Evolutionary conservation across 2,329 filamentous ascomycete genomes (phyloP).

Genomic region (Claviceps arundinis): DNA sequence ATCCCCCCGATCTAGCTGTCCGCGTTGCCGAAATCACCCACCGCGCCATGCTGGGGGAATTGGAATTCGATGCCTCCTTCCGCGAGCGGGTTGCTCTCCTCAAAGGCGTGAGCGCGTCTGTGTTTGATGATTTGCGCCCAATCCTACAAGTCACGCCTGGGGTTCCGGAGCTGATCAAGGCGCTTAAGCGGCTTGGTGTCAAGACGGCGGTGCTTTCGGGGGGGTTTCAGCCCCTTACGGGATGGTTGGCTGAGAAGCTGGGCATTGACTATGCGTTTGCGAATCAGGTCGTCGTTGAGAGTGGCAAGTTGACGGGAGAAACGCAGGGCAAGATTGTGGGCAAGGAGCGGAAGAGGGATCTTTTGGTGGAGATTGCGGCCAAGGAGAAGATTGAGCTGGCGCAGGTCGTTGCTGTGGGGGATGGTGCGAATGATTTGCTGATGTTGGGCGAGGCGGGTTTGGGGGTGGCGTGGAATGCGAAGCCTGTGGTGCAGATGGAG

Average conservation of each 20-base stretch:
- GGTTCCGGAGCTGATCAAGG: conserved; percentile 58
- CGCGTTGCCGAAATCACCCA: conserved; percentile 81
- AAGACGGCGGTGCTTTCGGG: conserved; percentile 86
- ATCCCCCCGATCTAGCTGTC: conserved; percentile 59
- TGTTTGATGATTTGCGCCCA: conserved; percentile 65
- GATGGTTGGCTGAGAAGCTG: conserved; percentile 69
- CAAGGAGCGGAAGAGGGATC: conserved; percentile 58
- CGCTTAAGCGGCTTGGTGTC: conserved; percentile 65
- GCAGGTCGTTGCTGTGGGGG: conserved; percentile 62
- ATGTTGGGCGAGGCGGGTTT: conserved; percentile 68
- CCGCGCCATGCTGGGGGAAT: conserved; percentile 88
- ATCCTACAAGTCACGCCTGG: conserved; percentile 73
- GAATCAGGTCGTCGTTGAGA: conserved; percentile 63
- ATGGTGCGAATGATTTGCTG: conserved; percentile 69
- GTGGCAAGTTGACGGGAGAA: conserved; percentile 54
- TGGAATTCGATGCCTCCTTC: conserved; percentile 80
- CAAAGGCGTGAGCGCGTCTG: conserved; percentile 61
- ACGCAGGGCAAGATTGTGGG: conserved; percentile 61
- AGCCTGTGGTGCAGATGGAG: conserved; percentile 67
- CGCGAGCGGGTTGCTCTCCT: conserved; percentile 69
- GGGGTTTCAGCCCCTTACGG: conserved; percentile 79
- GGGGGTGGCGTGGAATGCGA: conserved; percentile 74
- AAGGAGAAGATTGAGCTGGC: conserved; percentile 52
- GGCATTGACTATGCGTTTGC: conserved; percentile 81
- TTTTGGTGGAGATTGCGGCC: conserved; percentile 56